Conservation (phyloP, 129 eudicot species). For the Helianthus annuus region HanXRQr2.0-SUNRISE NC_035441.2:40356331-40356830, state of each 20-base stretch:
- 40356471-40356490: background rate
- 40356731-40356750: no score
- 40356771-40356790: no score
- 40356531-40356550: background rate
- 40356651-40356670: background rate
- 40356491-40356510: background rate
- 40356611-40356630: conserved; percentile 3
- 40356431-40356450: no score
- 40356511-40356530: no score
- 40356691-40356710: no score
- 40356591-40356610: conserved; percentile 4
- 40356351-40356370: conserved; percentile 7
- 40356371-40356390: background rate
- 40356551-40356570: background rate
- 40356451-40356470: background rate
- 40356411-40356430: background rate
- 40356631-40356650: background rate
- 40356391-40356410: background rate
- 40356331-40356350: conserved; percentile 55
- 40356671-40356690: no score
- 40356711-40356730: no score
- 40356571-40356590: background rate
- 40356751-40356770: no score
- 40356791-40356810: no score
- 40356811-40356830: no score